phyloP scores from a whole-genome alignment of 1,139 yeast species.

The Komagataea norvegica region DNA sequence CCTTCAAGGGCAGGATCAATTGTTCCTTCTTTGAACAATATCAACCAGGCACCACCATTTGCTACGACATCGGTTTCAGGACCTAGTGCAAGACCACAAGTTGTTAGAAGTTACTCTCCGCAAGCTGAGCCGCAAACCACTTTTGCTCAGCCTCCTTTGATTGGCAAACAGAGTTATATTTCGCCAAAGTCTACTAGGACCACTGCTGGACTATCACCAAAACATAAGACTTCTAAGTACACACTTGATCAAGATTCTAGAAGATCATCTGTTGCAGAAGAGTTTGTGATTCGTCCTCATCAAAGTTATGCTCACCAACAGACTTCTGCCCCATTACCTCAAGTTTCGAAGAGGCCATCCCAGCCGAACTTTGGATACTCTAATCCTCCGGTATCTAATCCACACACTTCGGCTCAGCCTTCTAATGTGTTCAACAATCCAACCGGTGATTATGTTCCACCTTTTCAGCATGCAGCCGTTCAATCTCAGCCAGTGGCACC shows the following conservation, averaged over 20 bases:
- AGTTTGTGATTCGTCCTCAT: not conserved
- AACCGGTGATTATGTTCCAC: too few species aligned
- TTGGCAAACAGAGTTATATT: too few species aligned
- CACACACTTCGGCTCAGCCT: too few species aligned
- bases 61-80: not conserved
- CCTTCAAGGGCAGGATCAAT: conserved; percentile 4
- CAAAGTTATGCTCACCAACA: not conserved
- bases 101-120: conserved; percentile 8
- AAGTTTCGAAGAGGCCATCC: not conserved
- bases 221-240: conserved; percentile 26
- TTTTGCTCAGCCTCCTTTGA: conserved; percentile 9
- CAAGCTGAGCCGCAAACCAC: conserved; percentile 2
- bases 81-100: conserved; percentile 2
- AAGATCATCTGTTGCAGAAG: conserved; percentile 19
- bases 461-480: not conserved
- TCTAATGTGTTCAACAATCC: too few species aligned
- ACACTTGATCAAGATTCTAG: conserved; percentile 24
- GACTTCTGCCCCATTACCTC: not conserved
- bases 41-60: conserved; percentile 6
- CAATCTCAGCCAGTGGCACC: conserved; percentile 12
- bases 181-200: too few species aligned
- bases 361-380: conserved; percentile 11
- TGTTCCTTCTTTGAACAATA: not conserved
- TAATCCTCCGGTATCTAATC: too few species aligned
- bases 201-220: conserved; percentile 11